Evolutionary conservation across 768 basidiomycete species (phyloP).

Genomic region (Mrakia hoshinonis): DNA sequence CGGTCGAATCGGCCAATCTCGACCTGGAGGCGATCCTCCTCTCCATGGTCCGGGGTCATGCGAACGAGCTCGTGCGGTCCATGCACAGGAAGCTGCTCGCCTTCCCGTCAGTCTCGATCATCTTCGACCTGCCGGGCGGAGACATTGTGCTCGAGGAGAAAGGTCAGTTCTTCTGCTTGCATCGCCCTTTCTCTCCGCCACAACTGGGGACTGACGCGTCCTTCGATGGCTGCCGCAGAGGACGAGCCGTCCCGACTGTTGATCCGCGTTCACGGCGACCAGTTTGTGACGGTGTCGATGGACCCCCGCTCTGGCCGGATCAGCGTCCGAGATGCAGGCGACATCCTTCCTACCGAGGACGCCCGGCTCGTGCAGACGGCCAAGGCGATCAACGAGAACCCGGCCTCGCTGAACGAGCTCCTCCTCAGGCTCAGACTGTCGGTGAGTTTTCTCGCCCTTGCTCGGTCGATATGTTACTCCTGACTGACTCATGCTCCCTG

Average conservation of each 20-base stretch:
- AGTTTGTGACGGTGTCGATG: slow-evolving; percentile 65
- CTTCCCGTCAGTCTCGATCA: not conserved
- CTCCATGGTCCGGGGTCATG: slow-evolving; percentile 5
- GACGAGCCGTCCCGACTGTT: slow-evolving; percentile 51
- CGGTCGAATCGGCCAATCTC: slow-evolving; percentile 39
- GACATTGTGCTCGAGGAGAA: slow-evolving; percentile 19
- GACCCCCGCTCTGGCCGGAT: slow-evolving; percentile 72
- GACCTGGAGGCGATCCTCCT: slow-evolving; percentile 24
- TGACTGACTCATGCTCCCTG: not conserved
- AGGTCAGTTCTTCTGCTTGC: slow-evolving; percentile 19
- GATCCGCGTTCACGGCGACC: slow-evolving; percentile 64
- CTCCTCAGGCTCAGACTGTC: slow-evolving; percentile 55
- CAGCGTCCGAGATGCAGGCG: slow-evolving; percentile 69
- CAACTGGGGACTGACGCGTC: not conserved
- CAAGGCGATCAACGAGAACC: slow-evolving; percentile 62
- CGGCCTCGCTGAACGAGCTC: slow-evolving; percentile 51
- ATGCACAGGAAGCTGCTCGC: slow-evolving; percentile 3
- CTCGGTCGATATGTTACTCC: not conserved
- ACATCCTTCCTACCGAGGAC: slow-evolving; percentile 63
- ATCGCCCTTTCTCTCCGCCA: not conserved
- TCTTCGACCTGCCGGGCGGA: slow-evolving; percentile 13
- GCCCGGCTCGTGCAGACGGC: slow-evolving; percentile 55
- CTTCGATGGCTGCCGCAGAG: not conserved
- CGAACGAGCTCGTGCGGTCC: slow-evolving; percentile 17
- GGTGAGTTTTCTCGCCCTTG: slow-evolving; percentile 45